A percentile compares a stretch with the other conserved stretches of the same genome.
These are phyloP conservation scores for Saccharomycopsis fodiens DNA, from an alignment of 805 yeast species.

Conservation along the genomic window DNA sequence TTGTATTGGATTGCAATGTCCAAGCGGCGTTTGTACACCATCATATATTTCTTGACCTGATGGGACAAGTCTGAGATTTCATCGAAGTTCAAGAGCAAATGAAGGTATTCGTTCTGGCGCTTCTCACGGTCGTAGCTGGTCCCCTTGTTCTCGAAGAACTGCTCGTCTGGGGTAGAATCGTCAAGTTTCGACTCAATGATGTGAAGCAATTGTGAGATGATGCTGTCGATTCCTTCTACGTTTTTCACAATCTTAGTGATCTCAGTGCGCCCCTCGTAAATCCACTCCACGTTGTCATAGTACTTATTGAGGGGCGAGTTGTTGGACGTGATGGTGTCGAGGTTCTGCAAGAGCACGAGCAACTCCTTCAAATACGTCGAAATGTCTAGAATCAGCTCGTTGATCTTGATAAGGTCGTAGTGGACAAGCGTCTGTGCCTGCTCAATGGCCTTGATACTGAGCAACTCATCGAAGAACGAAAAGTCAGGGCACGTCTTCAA, in stretches of 20 bases:
- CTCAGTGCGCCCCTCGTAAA: slow-evolving; percentile 25
- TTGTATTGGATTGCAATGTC: slow-evolving; percentile 28
- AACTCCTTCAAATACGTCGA: slow-evolving; percentile 22
- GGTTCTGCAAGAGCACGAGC: slow-evolving; percentile 12
- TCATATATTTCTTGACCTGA: slow-evolving; percentile 23
- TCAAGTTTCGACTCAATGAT: slow-evolving; percentile 22
- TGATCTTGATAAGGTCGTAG: slow-evolving; percentile 22
- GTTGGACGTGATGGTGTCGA: slow-evolving; percentile 17
- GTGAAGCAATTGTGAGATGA: slow-evolving; percentile 23
- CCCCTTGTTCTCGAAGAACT: slow-evolving; percentile 8
- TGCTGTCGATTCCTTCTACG: slow-evolving; percentile 23
- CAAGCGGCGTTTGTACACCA: slow-evolving; percentile 23
- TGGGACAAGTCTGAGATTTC: slow-evolving; percentile 26
- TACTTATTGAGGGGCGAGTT: slow-evolving; percentile 18
- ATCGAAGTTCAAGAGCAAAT: slow-evolving; percentile 23
- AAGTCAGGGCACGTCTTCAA: slow-evolving; percentile 20
- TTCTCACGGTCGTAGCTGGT: slow-evolving; percentile 8
- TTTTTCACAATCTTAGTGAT: slow-evolving; percentile 22
- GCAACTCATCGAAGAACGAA: slow-evolving; percentile 20
- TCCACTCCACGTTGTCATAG: slow-evolving; percentile 24
- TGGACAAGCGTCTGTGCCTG: slow-evolving; percentile 18
- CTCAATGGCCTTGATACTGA: slow-evolving; percentile 19
- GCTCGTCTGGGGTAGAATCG: slow-evolving; percentile 8
- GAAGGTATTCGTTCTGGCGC: slow-evolving; percentile 16
- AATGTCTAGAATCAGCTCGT: slow-evolving; percentile 28